Base-by-base conservation (phyloP, 768 basidiomycete genomes). In the Boletus huronensis region DNA sequence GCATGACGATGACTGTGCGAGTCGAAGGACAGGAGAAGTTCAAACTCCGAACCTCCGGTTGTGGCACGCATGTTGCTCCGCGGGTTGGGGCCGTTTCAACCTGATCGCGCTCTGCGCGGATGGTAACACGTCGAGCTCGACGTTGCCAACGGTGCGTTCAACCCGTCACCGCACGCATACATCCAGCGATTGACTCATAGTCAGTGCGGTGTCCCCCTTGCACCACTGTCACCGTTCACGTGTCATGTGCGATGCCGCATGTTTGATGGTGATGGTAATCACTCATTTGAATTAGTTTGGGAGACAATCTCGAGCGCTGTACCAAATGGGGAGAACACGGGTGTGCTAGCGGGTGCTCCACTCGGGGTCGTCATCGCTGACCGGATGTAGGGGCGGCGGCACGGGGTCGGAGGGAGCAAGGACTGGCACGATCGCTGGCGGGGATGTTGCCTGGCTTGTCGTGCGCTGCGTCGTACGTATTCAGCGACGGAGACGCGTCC, bases 1-100 rank as follows among this genome's bases (percentile, higher is more conserved):
- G 75, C 79, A 80, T 80, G 53, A 43, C 52, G 54, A 60, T 53
- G 63, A 48, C 51, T 49, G 50, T 45, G 53, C 58, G 35, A 62
- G 62, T 63, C 56, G 63, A 50, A 71, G 59, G 54, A 66, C 58
- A 72, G 58, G 53, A 59, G 41, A 19, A 59, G 54, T 70, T 70
- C 14, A 67, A 70, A 70, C 69, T 72, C 69, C 69, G 69, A 58
- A 40, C 3, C 16, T 58, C 52, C 55, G 48, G 52, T 54, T 58
- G 69, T 70, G 69, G 70, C 69, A 39, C 55, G 48, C 19, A 38
- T 42, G 35, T 10, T 38, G 39, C 28, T 19, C 55, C n/a, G 52
- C 54, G 23, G 21, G 26, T n/a, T 19, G 17, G 45, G 11, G 14
- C 11, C 13, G 10, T 48, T 32, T n/a, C 11, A 6, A 26, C n/a